Evolutionary conservation across 108 stramenopile species (phyloP).

Genomic region (Nitzschia inconspicua): DNA sequence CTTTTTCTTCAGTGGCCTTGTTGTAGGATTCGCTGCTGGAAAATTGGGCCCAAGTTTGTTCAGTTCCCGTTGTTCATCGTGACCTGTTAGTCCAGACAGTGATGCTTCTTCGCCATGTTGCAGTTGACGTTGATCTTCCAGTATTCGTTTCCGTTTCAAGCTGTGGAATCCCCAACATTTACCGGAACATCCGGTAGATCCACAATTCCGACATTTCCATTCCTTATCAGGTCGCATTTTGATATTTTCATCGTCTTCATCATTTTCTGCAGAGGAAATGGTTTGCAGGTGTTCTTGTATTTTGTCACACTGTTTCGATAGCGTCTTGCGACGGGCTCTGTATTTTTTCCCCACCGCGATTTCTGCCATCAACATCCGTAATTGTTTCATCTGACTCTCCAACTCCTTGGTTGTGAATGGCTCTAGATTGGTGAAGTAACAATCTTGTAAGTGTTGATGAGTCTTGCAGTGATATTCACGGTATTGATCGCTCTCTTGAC

Average conservation of each 20-base stretch:
- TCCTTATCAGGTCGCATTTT: not conserved
- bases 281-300: constrained; percentile 26
- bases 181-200: constrained; percentile 48
- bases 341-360: constrained; percentile 65
- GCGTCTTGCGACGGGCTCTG: constrained; percentile 66
- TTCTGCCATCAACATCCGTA: constrained; percentile 29
- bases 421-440: constrained; percentile 66
- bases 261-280: not conserved
- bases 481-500: constrained; percentile 16
- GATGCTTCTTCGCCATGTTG: not conserved
- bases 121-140: constrained; percentile 23
- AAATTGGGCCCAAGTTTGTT: not conserved
- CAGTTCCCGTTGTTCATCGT: constrained; percentile 26
- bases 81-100: constrained; percentile 11
- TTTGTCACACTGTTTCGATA: constrained; percentile 63
- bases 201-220: constrained; percentile 68
- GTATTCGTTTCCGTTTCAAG: constrained; percentile 47
- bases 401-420: constrained; percentile 45
- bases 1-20: not conserved
- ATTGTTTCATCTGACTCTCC: constrained; percentile 34
- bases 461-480: constrained; percentile 68
- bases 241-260: constrained; percentile 1
- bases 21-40: not conserved
- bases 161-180: constrained; percentile 85
- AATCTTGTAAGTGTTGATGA: constrained; percentile 59